A percentile compares a stretch with the other conserved stretches of the same genome.
Conservation (phyloP, 108 stramenopile species). For the Hondaea fermentalgiana region DNA sequence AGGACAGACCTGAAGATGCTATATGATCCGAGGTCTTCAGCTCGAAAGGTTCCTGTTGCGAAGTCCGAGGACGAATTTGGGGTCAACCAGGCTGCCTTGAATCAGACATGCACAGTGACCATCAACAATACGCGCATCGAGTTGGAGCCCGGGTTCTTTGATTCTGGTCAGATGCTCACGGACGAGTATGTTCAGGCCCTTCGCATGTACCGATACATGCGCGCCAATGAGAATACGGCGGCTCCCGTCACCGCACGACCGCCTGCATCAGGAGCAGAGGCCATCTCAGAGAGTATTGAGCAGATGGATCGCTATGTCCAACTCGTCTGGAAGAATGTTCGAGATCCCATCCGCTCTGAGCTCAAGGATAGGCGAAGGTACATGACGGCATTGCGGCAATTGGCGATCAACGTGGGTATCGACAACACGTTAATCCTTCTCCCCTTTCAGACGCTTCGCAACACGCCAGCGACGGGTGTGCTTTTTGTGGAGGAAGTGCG, state of each 20-base stretch:
- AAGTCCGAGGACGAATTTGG: background rate
- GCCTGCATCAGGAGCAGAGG: background rate
- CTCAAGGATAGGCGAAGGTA: background rate
- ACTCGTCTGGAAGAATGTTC: slow-evolving; percentile 5
- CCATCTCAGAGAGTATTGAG: background rate
- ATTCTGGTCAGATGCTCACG: background rate
- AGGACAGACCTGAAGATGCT: background rate
- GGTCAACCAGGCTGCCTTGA: background rate
- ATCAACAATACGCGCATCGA: background rate
- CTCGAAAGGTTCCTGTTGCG: background rate
- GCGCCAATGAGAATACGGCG: background rate
- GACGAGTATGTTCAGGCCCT: background rate
- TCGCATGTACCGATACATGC: slow-evolving; percentile 12
- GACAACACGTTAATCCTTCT: background rate
- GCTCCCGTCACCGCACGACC: too few species aligned
- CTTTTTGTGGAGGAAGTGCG: background rate
- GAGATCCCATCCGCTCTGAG: background rate
- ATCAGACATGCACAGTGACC: background rate
- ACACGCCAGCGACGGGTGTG: background rate
- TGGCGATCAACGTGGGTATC: background rate
- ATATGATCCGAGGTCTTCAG: background rate
- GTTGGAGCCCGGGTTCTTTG: background rate
- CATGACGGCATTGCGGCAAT: background rate
- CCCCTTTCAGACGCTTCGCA: background rate
- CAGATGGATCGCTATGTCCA: slow-evolving; percentile 7